Evolutionary conservation across 2,329 filamentous ascomycete species (phyloP).

Genomic region (Botrytis hyacinthi): DNA sequence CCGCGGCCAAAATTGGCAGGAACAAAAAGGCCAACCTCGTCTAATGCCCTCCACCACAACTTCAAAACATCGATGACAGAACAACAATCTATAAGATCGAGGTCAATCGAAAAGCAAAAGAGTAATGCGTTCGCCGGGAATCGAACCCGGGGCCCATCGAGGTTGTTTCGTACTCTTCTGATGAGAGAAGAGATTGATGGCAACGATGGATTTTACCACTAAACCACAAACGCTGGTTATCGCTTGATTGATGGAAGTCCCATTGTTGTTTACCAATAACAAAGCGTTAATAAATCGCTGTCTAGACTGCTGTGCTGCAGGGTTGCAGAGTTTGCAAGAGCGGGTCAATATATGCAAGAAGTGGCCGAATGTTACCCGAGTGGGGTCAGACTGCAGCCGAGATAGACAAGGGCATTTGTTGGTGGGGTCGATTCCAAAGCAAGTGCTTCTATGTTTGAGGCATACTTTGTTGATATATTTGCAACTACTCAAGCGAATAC

Average conservation of each 20-base stretch:
- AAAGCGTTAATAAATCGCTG: neutral
- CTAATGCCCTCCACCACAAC: neutral
- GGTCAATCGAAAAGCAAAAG: constrained; percentile 16
- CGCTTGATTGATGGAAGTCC: constrained; percentile 11
- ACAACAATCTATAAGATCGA: neutral
- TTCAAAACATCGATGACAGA: neutral
- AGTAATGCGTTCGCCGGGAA: constrained; percentile 34
- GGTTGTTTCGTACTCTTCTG: neutral
- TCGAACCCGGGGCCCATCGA: constrained; percentile 38
- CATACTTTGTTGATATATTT: neutral
- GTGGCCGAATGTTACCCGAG: neutral
- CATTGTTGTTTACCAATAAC: neutral
- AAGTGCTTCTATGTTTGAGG: neutral
- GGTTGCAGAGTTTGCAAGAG: neutral
- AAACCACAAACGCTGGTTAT: constrained; percentile 22
- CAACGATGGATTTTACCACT: constrained; percentile 24
- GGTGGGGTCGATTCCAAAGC: neutral
- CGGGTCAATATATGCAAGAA: neutral
- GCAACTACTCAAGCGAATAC: neutral
- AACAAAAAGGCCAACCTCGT: neutral
- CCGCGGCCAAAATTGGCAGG: neutral
- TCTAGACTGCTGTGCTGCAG: neutral
- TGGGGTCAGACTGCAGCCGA: neutral
- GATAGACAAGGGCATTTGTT: constrained; percentile 2
- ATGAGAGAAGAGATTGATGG: neutral